Conservation (phyloP, 2,329 filamentous ascomycete genomes). For the Colletotrichum sp. region DNA sequence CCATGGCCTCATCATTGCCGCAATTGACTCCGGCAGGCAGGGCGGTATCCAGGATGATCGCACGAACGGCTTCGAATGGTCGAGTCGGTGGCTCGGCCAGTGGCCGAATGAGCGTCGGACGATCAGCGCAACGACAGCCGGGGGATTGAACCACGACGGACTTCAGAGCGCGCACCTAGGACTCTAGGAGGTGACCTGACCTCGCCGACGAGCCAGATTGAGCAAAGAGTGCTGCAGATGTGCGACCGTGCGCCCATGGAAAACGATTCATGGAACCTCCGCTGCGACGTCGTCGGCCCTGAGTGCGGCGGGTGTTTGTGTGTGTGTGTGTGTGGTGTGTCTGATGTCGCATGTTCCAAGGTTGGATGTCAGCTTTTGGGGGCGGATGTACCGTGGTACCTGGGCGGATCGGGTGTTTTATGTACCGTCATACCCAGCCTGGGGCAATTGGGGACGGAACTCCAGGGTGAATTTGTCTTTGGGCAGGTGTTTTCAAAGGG, state of each 20-base stretch:
- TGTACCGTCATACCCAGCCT: background rate
- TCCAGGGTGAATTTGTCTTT: background rate
- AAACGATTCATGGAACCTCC: constrained; percentile 12
- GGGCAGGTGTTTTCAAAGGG: background rate
- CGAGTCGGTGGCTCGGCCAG: background rate
- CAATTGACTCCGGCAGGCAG: background rate
- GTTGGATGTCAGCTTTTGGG: background rate
- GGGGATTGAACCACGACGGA: background rate
- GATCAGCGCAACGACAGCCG: background rate
- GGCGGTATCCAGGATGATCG: background rate
- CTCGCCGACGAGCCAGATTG: background rate
- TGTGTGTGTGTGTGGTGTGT: constrained; percentile 7
- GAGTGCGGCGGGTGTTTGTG: background rate
- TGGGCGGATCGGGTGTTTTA: background rate
- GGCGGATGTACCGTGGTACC: background rate
- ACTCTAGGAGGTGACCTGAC: background rate
- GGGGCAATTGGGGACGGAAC: background rate
- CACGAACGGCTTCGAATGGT: background rate
- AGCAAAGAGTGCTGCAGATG: background rate
- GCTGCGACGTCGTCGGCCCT: background rate
- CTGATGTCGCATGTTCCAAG: constrained; percentile 20
- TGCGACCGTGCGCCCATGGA: constrained; percentile 1
- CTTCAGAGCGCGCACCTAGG: background rate
- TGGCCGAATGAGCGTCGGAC: background rate
- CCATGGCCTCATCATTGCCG: background rate